Base-by-base conservation (phyloP, 2,329 filamentous ascomycete species). In the Diaporthe humulicola region DNA sequence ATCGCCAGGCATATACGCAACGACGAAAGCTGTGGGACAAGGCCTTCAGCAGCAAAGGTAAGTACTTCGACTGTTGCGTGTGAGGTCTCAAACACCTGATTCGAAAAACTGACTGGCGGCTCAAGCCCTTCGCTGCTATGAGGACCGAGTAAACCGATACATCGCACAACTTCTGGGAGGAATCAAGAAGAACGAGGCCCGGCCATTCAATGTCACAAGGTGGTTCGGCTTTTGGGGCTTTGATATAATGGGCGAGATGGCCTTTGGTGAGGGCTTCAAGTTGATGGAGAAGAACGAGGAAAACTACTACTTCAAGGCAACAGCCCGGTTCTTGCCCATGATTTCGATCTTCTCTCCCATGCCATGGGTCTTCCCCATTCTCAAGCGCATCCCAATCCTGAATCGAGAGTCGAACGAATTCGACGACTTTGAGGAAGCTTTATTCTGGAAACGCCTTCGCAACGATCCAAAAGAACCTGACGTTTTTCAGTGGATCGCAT, bases 141-240 rank as follows among this genome's bases (percentile, higher is more conserved):
- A 61, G 36, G 22, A 15, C 57, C 57, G 57, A 25, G 57, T 61
- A 6, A 61, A 61, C 57, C 12, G 57, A n/a, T 14, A 33, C 15
- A 40, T 25, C 48, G 40, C 57, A 25, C 57, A 57, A 25, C 36
- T 70, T 12, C 33, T 70, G n/a, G 15, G 54, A 22, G 67, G 50
- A 12, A 33, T 70, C 15, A 22, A 8, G 38, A 36, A 42, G n/a
- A 52, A 33, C 33, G 36, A 58, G 36, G 36, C 5, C 14, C 50
- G 25, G 6, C 67, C 67, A n/a, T 25, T 70, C 7, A 45, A 70
- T 45, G 67, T 70, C 6, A 57, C 67, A 30, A 12, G 10, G 30
- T 70, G 67, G 67, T 70, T 70, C 50, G 67, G 54, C 30, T 70
- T 56, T 19, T 71, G 52, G 52, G 52, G 67, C 1, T 71, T 58